These are phyloP conservation scores for Cladobotryum mycophilum DNA, from an alignment of 2,329 filamentous ascomycete genomes.

Conservation along the genomic window DNA sequence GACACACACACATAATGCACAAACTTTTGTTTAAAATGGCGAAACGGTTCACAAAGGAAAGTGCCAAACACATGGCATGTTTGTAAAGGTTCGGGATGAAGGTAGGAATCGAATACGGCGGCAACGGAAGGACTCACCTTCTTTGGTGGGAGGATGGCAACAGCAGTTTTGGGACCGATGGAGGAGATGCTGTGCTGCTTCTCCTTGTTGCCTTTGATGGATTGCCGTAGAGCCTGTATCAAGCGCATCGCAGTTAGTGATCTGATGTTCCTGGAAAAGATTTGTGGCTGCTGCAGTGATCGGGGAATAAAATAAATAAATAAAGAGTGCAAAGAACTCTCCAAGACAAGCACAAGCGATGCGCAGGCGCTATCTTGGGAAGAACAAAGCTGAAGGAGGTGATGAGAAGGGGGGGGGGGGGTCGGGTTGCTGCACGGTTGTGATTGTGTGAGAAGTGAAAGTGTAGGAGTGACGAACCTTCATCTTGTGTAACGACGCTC, in stretches of 20 bases:
- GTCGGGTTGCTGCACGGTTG: neutral
- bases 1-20: neutral
- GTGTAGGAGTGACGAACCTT: slow-evolving; percentile 27
- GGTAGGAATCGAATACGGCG: neutral
- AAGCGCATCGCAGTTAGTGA: slow-evolving; percentile 40
- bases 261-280: neutral
- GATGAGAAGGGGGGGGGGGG: neutral
- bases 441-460: slow-evolving; percentile 2
- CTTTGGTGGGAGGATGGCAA: slow-evolving; percentile 86
- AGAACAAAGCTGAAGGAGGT: neutral
- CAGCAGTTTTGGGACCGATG: slow-evolving; percentile 76
- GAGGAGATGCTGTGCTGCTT: slow-evolving; percentile 63
- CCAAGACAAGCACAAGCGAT: neutral
- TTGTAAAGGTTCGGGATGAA: neutral
- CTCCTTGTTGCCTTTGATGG: slow-evolving; percentile 84
- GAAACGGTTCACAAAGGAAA: neutral
- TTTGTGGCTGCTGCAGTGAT: neutral
- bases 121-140: slow-evolving; percentile 57
- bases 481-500: slow-evolving; percentile 29
- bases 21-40: neutral
- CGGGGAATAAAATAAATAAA: neutral
- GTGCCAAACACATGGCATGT: slow-evolving; percentile 7
- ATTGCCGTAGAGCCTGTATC: slow-evolving; percentile 71
- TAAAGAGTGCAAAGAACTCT: neutral
- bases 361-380: neutral